Evolutionary conservation across 2,329 filamentous ascomycete species (phyloP), one percentile per base, ranked within the genome.

Genomic region (Thielaviopsis euricoi): DNA sequence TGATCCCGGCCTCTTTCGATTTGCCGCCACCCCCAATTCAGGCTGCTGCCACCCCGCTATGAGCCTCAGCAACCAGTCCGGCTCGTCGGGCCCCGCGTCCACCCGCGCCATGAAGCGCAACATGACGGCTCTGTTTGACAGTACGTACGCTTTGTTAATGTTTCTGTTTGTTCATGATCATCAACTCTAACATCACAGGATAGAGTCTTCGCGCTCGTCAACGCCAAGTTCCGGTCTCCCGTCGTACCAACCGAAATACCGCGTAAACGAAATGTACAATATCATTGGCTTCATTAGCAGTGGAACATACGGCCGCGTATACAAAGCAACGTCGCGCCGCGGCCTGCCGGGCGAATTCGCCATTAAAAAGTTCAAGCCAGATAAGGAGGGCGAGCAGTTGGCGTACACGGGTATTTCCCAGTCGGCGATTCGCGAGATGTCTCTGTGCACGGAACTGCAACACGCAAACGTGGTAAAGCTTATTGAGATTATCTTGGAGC

Each of bases 341-440:
- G 81, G 83, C 65, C 75, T 83, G 68, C 73, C 81, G 55, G 87
- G 87, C 62, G 89, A 95, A 67, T 96, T 95, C 67, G 93, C 93
- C 65, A 98, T 98, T 75, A 98, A 98, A 69, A 98, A 98, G 80
- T 95, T 96, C 80, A 96, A 96, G 75, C 90, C 90, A 7, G 93
- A 98, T 71, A 98, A 97, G 73, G 93, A 98, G 72, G 93, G 93
- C 59, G 93, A 98, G 70, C 81, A 86, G 65, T 76, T 96, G 52
- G 87, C 94, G 65, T 98, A 98, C 71, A 97, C 93, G 0, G 93
- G 93, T 61, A 95, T 98, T 63, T 97, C 93, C 0, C 93, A 98
- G 70, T 96, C 90, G 15, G 93, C 93, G 4, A 88, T 96, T 63
- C 87, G 93, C 56, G 93, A 98, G 71, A 98, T 98, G 89, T 89